Evolutionary conservation across 148 eudicot genomes (phyloP), one percentile per base, ranked within the genome.

Genomic region (Beta vulgaris): DNA sequence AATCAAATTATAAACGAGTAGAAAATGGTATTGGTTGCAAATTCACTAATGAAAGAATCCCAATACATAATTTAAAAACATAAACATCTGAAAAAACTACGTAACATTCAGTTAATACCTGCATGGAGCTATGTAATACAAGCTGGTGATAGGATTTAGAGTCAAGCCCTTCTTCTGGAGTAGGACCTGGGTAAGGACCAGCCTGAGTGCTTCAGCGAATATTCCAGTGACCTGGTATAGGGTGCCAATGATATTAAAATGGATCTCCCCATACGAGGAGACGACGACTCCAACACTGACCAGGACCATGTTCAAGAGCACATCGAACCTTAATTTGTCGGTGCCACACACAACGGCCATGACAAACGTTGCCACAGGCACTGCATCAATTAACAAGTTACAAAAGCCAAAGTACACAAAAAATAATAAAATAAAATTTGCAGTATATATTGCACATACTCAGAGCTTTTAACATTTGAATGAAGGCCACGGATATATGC

Each of bases 121-220:
- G 94, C 94, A 92, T 43, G 97, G 97, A 78, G 94, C 97, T 67
- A 92, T 92, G 90, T 92, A 92, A 81, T 92, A 92, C 83, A 92
- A 74, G 84, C 97, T 92, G 80, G 94, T 92, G 82, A 92, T 87
- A 40, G 93, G 97, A 81, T 87, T 91, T 46, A 91, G 86, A 16
- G 93, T 82, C 80, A 91, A 82, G 76, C 97, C 97, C 88, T 89
- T 89, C 83, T 89, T 91, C 74, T 89, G 97, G 61, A 91, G 90
- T 43, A 91, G 89, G 76, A 91, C 93, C 89, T 91, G 97, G 78
- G 97, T 91, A 60, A 91, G 80, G 67, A 91, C 97, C 82, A 91
- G 86, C 76, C 97, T 85, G 58, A 91, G 90, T 73, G 97, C 89
- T 78, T 91, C 93, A 67, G 97, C 97, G 65, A 91, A 83, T 87